phyloP scores from a whole-genome alignment of 768 basidiomycete species.

The Xerocomus spinulosus region DNA sequence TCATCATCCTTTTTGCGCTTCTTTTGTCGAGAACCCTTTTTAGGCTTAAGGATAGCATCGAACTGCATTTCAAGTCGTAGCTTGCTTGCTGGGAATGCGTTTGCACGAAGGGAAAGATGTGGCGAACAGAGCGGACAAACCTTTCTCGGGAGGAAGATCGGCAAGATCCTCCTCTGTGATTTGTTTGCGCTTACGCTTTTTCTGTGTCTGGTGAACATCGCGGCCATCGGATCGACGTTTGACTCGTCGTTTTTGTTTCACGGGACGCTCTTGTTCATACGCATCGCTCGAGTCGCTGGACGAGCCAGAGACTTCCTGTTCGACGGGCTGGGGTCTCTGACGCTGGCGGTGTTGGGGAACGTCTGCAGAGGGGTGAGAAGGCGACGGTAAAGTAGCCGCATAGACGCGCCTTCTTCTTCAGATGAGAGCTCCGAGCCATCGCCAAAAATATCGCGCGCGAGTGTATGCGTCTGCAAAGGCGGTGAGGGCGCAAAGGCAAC shows the following conservation, averaged over 20 bases:
- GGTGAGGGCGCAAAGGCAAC: background rate
- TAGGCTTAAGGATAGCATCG: constrained; percentile 82
- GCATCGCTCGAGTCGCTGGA: constrained; percentile 49
- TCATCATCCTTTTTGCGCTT: constrained; percentile 77
- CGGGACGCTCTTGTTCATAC: constrained; percentile 39
- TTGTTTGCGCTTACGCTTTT: constrained; percentile 59
- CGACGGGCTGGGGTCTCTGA: constrained; percentile 26
- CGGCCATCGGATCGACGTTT: constrained; percentile 44
- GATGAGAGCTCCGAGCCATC: constrained; percentile 82
- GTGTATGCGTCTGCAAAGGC: constrained; percentile 25
- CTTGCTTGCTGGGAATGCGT: constrained; percentile 55
- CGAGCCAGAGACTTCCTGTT: constrained; percentile 34
- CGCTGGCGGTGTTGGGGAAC: constrained; percentile 40
- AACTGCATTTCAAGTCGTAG: constrained; percentile 76
- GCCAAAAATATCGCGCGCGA: constrained; percentile 75
- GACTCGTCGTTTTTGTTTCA: constrained; percentile 22
- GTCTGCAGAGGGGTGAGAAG: constrained; percentile 29
- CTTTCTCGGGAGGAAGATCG: constrained; percentile 73
- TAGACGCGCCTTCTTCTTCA: constrained; percentile 51
- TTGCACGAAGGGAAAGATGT: background rate
- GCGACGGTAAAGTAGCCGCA: background rate
- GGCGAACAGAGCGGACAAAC: constrained; percentile 34
- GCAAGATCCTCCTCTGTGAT: constrained; percentile 61
- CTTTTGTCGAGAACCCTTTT: constrained; percentile 59
- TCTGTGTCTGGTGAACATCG: constrained; percentile 32